Evolutionary conservation across 2,329 filamentous ascomycete genomes (phyloP).

Genomic region (Cercospora zeae-maydis): DNA sequence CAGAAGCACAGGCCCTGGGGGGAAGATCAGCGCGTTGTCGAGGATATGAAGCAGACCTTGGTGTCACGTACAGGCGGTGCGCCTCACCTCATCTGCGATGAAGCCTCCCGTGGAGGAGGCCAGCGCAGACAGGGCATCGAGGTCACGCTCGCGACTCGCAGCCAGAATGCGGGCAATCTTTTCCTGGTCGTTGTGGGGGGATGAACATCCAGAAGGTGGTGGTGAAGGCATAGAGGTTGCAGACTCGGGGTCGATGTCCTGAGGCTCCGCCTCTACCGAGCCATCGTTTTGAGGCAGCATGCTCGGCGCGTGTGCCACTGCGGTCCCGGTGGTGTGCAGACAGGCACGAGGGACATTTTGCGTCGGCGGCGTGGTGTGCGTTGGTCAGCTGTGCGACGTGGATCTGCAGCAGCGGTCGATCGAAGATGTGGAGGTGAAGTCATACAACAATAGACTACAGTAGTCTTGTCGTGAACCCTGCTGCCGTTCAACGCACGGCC

Average conservation of each 20-base stretch:
- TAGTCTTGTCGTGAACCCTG: conserved; percentile 6
- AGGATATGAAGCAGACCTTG: neutral
- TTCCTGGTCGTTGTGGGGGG: conserved; percentile 7
- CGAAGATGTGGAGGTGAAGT: neutral
- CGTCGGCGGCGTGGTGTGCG: neutral
- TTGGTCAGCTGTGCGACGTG: neutral
- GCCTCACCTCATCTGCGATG: conserved; percentile 57
- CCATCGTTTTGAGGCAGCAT: neutral
- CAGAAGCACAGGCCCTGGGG: conserved; percentile 59
- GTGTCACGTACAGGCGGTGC: conserved; percentile 63
- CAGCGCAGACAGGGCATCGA: conserved; percentile 41
- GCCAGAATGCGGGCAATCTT: conserved; percentile 35
- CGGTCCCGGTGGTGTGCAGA: neutral
- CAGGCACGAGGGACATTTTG: conserved; percentile 9
- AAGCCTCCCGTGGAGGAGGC: conserved; percentile 47
- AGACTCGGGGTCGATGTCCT: neutral
- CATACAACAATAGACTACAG: too few species aligned
- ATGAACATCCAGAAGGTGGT: neutral
- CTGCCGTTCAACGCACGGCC: neutral
- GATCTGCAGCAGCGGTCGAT: neutral
- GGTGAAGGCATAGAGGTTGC: neutral
- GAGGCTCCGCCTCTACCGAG: neutral
- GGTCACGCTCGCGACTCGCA: conserved; percentile 43
- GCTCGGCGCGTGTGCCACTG: neutral
- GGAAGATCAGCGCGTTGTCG: neutral